A percentile compares a stretch with the other conserved stretches of the same genome.
Evolutionary conservation across 371 early-diverging fungal species (phyloP).

Genomic region (Parasitella parasitica): DNA sequence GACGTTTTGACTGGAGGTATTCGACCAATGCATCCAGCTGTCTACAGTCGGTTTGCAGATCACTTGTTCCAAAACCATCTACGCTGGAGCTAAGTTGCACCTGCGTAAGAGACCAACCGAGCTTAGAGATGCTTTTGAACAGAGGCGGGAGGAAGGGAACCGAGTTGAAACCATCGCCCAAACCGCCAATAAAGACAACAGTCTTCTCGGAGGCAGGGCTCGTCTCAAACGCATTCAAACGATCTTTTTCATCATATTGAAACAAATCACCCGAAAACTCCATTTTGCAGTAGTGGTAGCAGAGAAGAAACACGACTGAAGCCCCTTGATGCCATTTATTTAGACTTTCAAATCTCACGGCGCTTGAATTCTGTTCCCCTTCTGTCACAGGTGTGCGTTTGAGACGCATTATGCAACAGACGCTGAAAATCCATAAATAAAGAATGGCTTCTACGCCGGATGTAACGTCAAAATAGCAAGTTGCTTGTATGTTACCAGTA

Average conservation of each 20-base stretch:
- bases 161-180: constrained; percentile 51
- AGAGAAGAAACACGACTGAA: too few species aligned
- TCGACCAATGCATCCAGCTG: constrained; percentile 46
- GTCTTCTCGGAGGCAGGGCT: constrained; percentile 34
- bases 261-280: constrained; percentile 20
- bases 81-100: constrained; percentile 51
- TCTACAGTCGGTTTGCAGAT: constrained; percentile 39
- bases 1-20: constrained; percentile 28
- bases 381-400: too few species aligned
- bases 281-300: too few species aligned
- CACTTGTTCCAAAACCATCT: constrained; percentile 47
- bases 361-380: too few species aligned
- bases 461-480: too few species aligned
- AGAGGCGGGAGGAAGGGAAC: constrained; percentile 45
- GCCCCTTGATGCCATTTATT: too few species aligned
- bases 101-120: constrained; percentile 48
- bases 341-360: too few species aligned
- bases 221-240: constrained; percentile 50
- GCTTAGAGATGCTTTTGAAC: constrained; percentile 17
- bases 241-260: constrained; percentile 11
- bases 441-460: too few species aligned
- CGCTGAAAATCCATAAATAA: too few species aligned
- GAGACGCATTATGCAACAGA: too few species aligned
- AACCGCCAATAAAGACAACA: constrained; percentile 51
- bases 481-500: too few species aligned